Evolutionary conservation across 2,329 filamentous ascomycete genomes (phyloP).

Genomic region (Pseudocercospora vitis): DNA sequence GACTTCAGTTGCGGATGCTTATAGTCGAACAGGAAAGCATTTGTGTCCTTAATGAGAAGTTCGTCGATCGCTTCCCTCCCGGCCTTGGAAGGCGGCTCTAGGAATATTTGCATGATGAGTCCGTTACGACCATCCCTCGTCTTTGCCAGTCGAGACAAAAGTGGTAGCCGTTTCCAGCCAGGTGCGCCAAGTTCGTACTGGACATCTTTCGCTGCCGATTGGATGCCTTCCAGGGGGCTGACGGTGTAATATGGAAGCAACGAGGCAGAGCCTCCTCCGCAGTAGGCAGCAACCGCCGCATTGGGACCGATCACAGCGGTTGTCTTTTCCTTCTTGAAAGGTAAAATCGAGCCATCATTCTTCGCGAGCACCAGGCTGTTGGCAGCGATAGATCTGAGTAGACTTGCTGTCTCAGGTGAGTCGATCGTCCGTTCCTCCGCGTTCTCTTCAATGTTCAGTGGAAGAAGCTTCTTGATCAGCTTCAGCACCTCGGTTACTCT

Average conservation of each 20-base stretch:
- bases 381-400: slow-evolving; percentile 33
- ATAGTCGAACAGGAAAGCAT: slow-evolving; percentile 55
- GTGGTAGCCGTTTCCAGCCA: slow-evolving; percentile 35
- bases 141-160: slow-evolving; percentile 30
- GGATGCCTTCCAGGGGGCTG: slow-evolving; percentile 36
- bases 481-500: slow-evolving; percentile 62
- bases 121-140: slow-evolving; percentile 28
- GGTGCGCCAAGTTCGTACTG: slow-evolving; percentile 30
- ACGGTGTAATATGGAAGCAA: slow-evolving; percentile 38
- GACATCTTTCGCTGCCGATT: slow-evolving; percentile 26
- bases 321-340: slow-evolving; percentile 64
- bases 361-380: slow-evolving; percentile 53
- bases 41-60: slow-evolving; percentile 43
- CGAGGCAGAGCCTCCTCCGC: slow-evolving; percentile 38
- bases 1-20: slow-evolving; percentile 41
- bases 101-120: slow-evolving; percentile 31
- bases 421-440: slow-evolving; percentile 35
- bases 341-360: slow-evolving; percentile 65
- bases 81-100: slow-evolving; percentile 51
- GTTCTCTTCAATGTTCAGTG: slow-evolving; percentile 31
- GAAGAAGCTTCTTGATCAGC: slow-evolving; percentile 50
- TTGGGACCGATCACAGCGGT: slow-evolving; percentile 75
- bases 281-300: slow-evolving; percentile 63
- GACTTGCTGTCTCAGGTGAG: slow-evolving; percentile 35
- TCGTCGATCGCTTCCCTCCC: slow-evolving; percentile 55